Percentiles rank a stretch among this genome's conserved stretches.
Evolutionary conservation across 768 basidiomycete species (phyloP).

Genomic region (Pisolithus albus): DNA sequence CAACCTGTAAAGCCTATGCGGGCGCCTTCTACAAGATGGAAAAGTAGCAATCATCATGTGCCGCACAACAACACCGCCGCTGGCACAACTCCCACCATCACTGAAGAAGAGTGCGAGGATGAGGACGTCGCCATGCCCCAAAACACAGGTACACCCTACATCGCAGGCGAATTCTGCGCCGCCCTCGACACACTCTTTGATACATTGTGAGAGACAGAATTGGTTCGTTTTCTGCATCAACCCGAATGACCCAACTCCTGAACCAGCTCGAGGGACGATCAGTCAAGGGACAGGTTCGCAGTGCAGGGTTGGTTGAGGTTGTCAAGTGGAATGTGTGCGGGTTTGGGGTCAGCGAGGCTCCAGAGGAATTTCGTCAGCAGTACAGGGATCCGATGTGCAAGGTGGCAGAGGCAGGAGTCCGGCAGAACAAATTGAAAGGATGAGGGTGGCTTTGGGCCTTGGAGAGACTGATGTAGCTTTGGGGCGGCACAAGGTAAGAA

Average conservation of each 20-base stretch:
- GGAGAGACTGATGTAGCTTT: conserved; percentile 69
- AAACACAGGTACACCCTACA: conserved; percentile 49
- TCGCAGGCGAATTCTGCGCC: conserved; percentile 82
- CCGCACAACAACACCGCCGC: conserved; percentile 27
- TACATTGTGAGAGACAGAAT: conserved; percentile 78
- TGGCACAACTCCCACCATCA: conserved; percentile 7
- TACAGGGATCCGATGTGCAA: conserved; percentile 64
- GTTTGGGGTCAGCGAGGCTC: conserved; percentile 82
- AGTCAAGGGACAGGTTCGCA: conserved; percentile 87
- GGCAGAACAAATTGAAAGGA: conserved; percentile 55
- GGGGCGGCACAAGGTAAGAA: conserved; percentile 74
- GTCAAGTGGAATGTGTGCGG: conserved; percentile 56
- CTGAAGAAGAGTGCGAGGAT: conserved; percentile 46
- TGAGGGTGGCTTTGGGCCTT: conserved; percentile 48
- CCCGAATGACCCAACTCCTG: conserved; percentile 90
- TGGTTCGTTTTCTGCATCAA: conserved; percentile 93
- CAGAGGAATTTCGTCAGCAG: conserved; percentile 78
- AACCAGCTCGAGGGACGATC: conserved; percentile 90
- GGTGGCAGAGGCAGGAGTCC: conserved; percentile 43
- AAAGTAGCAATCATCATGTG: conserved; percentile 58
- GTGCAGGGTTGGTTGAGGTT: conserved; percentile 72
- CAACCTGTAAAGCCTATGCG: conserved; percentile 94
- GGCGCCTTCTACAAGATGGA: conserved; percentile 81
- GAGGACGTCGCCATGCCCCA: conserved; percentile 29
- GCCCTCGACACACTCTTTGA: conserved; percentile 83